Percentiles rank a stretch among this genome's conserved stretches.
phyloP scores from a whole-genome alignment of 257 asterid species.

The Gynochthodes officinalis region DNA sequence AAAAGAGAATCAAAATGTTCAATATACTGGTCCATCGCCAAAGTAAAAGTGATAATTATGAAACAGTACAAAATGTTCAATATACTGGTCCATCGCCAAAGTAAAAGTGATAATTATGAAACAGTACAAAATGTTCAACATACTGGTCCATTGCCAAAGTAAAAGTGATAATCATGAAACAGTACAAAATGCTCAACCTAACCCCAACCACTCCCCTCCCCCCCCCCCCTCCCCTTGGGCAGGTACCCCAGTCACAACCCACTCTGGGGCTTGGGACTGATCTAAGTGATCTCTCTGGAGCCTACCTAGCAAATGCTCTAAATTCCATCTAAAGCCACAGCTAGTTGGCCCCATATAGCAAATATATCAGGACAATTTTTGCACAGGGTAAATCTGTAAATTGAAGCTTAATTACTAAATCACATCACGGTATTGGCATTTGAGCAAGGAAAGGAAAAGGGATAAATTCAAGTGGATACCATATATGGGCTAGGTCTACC shows the following conservation, averaged over 20 bases:
- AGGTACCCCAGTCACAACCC: too few species aligned
- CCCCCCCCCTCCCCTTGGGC: background rate
- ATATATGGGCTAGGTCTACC: conserved; percentile 79
- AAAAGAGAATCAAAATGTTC: conserved; percentile 9
- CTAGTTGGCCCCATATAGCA: background rate
- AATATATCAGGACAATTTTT: background rate
- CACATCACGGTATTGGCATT: background rate
- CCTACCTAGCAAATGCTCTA: background rate
- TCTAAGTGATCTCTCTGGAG: background rate
- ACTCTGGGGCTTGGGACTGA: too few species aligned
- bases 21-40: background rate
- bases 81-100: background rate
- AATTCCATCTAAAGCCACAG: background rate
- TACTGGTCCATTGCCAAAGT: background rate
- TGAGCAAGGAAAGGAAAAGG: background rate
- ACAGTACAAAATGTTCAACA: background rate
- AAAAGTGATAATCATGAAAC: background rate
- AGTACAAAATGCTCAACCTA: background rate
- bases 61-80: background rate
- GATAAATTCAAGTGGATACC: conserved; percentile 39
- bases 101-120: background rate
- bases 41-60: background rate
- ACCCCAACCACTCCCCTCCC: too few species aligned
- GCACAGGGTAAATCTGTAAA: background rate
- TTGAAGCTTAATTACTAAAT: background rate